These are phyloP conservation scores for Nicotiana benthamiana DNA, from an alignment of 257 asterid genomes.

Conservation along the genomic window DNA sequence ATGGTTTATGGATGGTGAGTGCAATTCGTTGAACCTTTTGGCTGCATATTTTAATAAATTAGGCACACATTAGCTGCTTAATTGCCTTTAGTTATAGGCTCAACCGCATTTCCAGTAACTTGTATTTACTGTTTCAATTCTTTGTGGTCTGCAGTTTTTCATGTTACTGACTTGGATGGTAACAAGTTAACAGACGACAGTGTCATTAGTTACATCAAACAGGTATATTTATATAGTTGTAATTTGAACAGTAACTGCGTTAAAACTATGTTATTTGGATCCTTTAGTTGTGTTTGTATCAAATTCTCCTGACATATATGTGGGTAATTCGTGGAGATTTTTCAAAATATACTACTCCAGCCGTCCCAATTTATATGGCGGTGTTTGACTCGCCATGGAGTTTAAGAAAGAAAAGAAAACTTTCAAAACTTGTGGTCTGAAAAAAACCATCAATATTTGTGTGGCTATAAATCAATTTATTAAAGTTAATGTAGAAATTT, in stretches of 20 bases:
- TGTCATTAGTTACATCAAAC: slow-evolving; percentile 69
- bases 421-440: too few relatives aligned
- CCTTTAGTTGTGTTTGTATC: not conserved
- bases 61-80: too few relatives aligned
- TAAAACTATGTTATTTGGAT: not conserved
- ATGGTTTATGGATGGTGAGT: slow-evolving; percentile 98
- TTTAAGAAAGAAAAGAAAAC: too few relatives aligned
- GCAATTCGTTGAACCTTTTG: not conserved
- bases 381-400: too few relatives aligned
- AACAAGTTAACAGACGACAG: slow-evolving; percentile 78
- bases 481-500: too few relatives aligned
- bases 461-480: too few relatives aligned
- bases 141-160: slow-evolving; percentile 57
- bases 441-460: too few relatives aligned
- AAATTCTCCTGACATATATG: not conserved
- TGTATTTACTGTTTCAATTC: slow-evolving; percentile 21
- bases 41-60: too few relatives aligned
- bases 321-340: not conserved
- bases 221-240: slow-evolving; percentile 37
- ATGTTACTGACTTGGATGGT: slow-evolving; percentile 89
- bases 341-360: not conserved
- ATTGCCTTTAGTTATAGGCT: not conserved
- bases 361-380: too few relatives aligned
- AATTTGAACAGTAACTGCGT: not conserved
- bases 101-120: not conserved